These are phyloP conservation scores for Baorangia bicolor DNA, from an alignment of 768 basidiomycete genomes.

Conservation along the genomic window DNA sequence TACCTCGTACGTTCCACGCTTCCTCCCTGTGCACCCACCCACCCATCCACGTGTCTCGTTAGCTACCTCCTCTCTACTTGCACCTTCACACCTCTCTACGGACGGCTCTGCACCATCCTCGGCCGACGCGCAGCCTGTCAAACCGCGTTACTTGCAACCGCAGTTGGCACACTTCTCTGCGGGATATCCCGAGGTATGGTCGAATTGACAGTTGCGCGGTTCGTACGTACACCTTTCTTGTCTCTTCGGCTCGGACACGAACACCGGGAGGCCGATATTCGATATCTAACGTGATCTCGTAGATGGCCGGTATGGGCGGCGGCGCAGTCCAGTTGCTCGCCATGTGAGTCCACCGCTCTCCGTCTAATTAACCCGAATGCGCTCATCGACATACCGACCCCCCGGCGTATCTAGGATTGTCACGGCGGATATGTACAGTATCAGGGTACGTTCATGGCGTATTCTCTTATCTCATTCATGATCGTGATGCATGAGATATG, in stretches of 20 bases:
- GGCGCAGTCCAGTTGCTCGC: constrained; percentile 22
- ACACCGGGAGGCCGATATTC: neutral
- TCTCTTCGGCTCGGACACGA: too few relatives aligned
- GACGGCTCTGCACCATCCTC: constrained; percentile 70
- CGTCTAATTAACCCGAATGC: neutral
- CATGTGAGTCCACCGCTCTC: constrained; percentile 7
- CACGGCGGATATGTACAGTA: constrained; percentile 21
- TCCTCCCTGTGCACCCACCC: neutral
- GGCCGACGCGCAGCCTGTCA: constrained; percentile 69
- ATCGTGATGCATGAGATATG: too few relatives aligned
- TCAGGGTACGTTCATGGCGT: constrained; percentile 9
- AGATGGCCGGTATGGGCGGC: constrained; percentile 24
- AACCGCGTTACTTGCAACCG: constrained; percentile 57
- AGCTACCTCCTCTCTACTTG: constrained; percentile 69
- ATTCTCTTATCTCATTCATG: neutral
- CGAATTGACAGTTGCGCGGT: constrained; percentile 64
- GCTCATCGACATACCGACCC: neutral
- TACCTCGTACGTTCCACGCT: constrained; percentile 18
- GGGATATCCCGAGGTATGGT: constrained; percentile 68
- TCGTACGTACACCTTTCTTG: constrained; percentile 47
- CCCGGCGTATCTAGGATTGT: constrained; percentile 15
- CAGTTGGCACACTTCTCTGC: constrained; percentile 60
- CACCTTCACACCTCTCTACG: constrained; percentile 80
- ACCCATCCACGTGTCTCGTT: neutral
- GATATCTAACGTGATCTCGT: neutral